phyloP scores from a whole-genome alignment of 129 eudicot species.

The carrot (Daucus carota) region DH1_v3.0 NC_030386.2:29371001-29371500 shows the following conservation, averaged over 20 bases:
- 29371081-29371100: no score
- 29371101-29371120: no score
- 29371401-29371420: slow-evolving; percentile 24
- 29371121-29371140: no score
- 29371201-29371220: no score
- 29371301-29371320: background rate
- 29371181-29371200: no score
- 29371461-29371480: background rate
- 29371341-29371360: background rate
- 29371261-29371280: background rate
- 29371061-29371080: no score
- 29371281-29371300: background rate
- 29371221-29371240: background rate
- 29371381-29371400: slow-evolving; percentile 26
- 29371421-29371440: background rate
- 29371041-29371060: no score
- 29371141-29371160: no score
- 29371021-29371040: no score
- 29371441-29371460: background rate
- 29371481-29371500: background rate
- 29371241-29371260: slow-evolving; percentile 2
- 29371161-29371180: no score
- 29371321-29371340: background rate
- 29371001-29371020: no score
- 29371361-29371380: slow-evolving; percentile 19